Conservation (phyloP, 2,329 filamentous ascomycete species). For the Nothopassalora personata region DNA sequence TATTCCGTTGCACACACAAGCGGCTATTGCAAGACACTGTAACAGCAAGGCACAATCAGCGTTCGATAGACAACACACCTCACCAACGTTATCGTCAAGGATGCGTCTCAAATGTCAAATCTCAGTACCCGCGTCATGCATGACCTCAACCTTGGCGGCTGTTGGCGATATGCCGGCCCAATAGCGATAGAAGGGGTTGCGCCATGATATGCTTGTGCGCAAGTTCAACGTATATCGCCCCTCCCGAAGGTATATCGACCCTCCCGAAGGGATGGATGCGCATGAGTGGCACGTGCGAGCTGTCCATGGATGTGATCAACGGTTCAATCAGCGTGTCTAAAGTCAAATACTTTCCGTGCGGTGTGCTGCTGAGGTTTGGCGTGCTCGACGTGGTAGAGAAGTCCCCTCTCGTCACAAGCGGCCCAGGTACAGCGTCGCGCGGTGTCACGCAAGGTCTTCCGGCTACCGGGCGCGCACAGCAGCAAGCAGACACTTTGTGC, state of each 20-base stretch:
- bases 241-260: background rate
- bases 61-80: background rate
- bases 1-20: background rate
- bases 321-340: conserved; percentile 2
- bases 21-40: background rate
- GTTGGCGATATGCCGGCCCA: background rate
- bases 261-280: background rate
- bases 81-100: background rate
- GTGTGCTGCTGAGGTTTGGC: background rate
- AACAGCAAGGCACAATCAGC: background rate
- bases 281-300: conserved; percentile 9
- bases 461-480: conserved; percentile 2
- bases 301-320: conserved; percentile 3
- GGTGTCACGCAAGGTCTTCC: background rate
- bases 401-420: background rate
- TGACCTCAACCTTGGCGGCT: background rate
- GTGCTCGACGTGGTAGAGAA: background rate
- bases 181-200: background rate
- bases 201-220: background rate
- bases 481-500: background rate
- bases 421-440: background rate
- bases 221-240: background rate
- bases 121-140: background rate
- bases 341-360: background rate
- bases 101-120: background rate